A percentile compares a stretch with the other conserved stretches of the same genome.
These are phyloP conservation scores for Acarospora socialis DNA, from an alignment of 2,329 filamentous ascomycete species.

Conservation along the genomic window DNA sequence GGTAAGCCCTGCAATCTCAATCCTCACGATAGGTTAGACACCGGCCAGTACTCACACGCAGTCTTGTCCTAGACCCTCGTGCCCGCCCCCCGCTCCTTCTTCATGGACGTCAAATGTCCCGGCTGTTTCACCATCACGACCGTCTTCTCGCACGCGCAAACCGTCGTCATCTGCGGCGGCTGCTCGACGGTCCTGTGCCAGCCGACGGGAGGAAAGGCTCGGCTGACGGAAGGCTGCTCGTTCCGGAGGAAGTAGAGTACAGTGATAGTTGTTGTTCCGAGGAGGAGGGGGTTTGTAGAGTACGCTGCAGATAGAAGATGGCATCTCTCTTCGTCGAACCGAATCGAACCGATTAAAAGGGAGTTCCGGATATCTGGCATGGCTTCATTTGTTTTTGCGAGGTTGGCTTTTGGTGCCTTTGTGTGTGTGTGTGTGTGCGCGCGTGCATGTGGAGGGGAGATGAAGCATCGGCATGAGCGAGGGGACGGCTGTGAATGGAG, in stretches of 20 bases:
- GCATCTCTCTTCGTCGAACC: conserved; percentile 27
- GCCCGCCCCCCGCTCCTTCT: conserved; percentile 94
- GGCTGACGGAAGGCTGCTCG: conserved; percentile 98
- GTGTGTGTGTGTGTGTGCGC: no score
- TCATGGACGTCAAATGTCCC: conserved; percentile 99
- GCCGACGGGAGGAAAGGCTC: conserved; percentile 97
- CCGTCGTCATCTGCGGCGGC: conserved; percentile 98
- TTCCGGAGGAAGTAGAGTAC: conserved; percentile 96
- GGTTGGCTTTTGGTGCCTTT: no score
- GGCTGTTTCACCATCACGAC: conserved; percentile 99
- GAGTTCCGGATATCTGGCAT: conserved; percentile 78
- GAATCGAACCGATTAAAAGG: conserved; percentile 45
- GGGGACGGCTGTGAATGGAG: no score
- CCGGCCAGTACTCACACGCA: conserved; percentile 13
- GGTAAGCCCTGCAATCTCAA: conserved; percentile 43
- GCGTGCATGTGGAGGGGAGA: no score
- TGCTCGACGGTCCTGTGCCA: conserved; percentile 99
- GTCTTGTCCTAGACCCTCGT: conserved; percentile 58
- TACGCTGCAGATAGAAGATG: conserved; percentile 35
- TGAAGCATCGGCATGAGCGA: no score
- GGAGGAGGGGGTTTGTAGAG: not conserved
- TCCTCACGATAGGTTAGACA: conserved; percentile 13
- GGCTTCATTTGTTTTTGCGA: not conserved
- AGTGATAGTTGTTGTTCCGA: conserved; percentile 5
- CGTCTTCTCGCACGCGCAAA: conserved; percentile 99